phyloP scores from a whole-genome alignment of 805 yeast species.

The Komagataella populi region DNA sequence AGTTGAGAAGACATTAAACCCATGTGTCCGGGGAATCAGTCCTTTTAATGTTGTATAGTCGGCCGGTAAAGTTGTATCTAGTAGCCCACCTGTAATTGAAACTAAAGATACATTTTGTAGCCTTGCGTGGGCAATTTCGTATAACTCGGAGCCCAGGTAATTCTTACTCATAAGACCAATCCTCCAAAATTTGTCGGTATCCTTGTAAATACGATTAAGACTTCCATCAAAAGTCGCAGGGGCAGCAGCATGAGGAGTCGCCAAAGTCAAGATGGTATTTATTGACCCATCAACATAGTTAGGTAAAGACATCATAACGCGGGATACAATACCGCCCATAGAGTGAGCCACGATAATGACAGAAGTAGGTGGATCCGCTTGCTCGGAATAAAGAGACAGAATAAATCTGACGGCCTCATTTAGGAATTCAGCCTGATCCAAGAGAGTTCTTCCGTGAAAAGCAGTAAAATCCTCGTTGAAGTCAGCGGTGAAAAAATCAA shows the following conservation, averaged over 20 bases:
- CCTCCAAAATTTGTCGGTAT: slow-evolving; percentile 73
- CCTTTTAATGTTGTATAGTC: slow-evolving; percentile 73
- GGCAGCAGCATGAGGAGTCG: slow-evolving; percentile 87
- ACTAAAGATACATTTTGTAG: slow-evolving; percentile 50
- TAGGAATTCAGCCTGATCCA: slow-evolving; percentile 86
- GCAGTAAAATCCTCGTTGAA: slow-evolving; percentile 95
- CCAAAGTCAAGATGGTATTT: slow-evolving; percentile 71
- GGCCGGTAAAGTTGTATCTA: slow-evolving; percentile 74
- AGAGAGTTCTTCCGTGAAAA: slow-evolving; percentile 83
- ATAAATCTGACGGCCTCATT: slow-evolving; percentile 81
- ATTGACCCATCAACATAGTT: slow-evolving; percentile 63
- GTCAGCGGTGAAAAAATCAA: slow-evolving; percentile 86
- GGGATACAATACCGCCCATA: slow-evolving; percentile 94
- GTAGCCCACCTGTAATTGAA: slow-evolving; percentile 81
- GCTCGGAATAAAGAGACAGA: slow-evolving; percentile 43
- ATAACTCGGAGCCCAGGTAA: slow-evolving; percentile 9
- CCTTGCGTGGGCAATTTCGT: slow-evolving; percentile 27
- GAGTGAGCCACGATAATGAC: slow-evolving; percentile 84
- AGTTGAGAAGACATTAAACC: slow-evolving; percentile 71
- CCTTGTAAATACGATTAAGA: slow-evolving; percentile 56
- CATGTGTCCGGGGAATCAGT: slow-evolving; percentile 59
- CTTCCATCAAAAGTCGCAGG: slow-evolving; percentile 93
- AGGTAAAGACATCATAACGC: slow-evolving; percentile 70
- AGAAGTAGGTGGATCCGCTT: slow-evolving; percentile 25
- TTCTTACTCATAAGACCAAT: slow-evolving; percentile 28